Evolutionary conservation across 2,329 filamentous ascomycete genomes (phyloP), one percentile per base, ranked within the genome.

Genomic region (Cyclaneusma minus): DNA sequence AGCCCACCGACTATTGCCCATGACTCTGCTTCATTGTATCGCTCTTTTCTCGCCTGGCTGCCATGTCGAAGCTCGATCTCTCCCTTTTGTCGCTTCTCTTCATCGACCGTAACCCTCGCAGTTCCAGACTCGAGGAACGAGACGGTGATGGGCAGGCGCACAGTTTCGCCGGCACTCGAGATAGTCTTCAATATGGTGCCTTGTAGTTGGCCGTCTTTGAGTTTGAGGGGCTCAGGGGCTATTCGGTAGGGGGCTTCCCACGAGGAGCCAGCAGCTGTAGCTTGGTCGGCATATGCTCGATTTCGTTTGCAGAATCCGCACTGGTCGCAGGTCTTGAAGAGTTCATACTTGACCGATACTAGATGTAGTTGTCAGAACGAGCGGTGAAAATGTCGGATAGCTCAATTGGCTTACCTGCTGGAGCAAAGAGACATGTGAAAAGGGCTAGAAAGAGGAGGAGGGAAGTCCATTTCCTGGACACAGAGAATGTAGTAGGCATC

Each of bases 301-400:
- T 95, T 95, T 38, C 89, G 80, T 50, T 84, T 89, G 58, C 89
- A 98, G 60, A 98, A 98, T 43, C 89, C 89, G 4, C 87, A 89
- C 50, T 98, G 87, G 39, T 79, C 60, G 58, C 89, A 98, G 43
- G 79, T 93, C 50, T 95, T 98, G 65, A 95, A 98, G 51, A 92
- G 85, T 44, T 93, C 74, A 48, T 93, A 79, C 58, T 98, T 98
- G 27, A 98, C 89, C 43, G 69, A 64, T 37, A 68, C 84, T 92
- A 39, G 13, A 22, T 18, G 14, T 6, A 7, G 30, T 32, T 31
- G 35, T 32, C 25, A 32, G 14, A 27, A 28, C 31, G 15, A n/a
- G 16, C 24, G 6, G 5, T 15, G 7, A 32, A 13, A 22, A 16
- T 7, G 11, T 19, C 7, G 12, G 4, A 2, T 12, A 10, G 10